Evolutionary conservation across 495 filamentous ascomycete species (phyloP).

Genomic region (Xylona heveae): DNA sequence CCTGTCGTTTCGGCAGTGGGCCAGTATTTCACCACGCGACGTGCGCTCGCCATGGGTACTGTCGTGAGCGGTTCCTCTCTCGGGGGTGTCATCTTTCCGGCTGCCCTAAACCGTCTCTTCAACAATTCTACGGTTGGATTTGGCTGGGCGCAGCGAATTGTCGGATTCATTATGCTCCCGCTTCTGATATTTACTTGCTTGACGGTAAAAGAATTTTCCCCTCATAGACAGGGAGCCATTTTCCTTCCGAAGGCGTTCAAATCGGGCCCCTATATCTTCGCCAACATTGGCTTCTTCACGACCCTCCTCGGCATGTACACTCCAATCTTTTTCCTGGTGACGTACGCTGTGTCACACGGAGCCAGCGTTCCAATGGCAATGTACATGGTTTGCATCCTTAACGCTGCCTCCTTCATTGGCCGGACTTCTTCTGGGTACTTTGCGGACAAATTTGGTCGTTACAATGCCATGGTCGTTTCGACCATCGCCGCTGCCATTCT

Average conservation of each 20-base stretch:
- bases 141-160: slow-evolving; percentile 8
- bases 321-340: slow-evolving; percentile 9
- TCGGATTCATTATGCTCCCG: slow-evolving; percentile 5
- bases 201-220: not conserved
- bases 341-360: not conserved
- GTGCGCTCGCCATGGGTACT: slow-evolving; percentile 31
- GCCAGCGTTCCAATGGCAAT: not conserved
- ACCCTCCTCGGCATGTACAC: slow-evolving; percentile 7
- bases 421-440: slow-evolving; percentile 9
- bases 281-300: slow-evolving; percentile 15
- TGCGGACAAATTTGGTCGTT: slow-evolving; percentile 12
- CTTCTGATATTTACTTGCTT: not conserved
- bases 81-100: slow-evolving; percentile 31
- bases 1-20: slow-evolving; percentile 29
- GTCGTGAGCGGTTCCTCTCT: slow-evolving; percentile 31
- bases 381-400: slow-evolving; percentile 1
- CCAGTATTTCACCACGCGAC: slow-evolving; percentile 31
- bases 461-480: slow-evolving; percentile 10
- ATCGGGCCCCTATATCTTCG: slow-evolving; percentile 1
- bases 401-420: slow-evolving; percentile 10
- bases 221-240: not conserved
- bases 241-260: not conserved
- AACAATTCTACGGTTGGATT: slow-evolving; percentile 6
- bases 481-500: slow-evolving; percentile 8
- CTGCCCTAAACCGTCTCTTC: slow-evolving; percentile 12